phyloP scores from a whole-genome alignment of 257 asterid species.

The Plantago major region DNA sequence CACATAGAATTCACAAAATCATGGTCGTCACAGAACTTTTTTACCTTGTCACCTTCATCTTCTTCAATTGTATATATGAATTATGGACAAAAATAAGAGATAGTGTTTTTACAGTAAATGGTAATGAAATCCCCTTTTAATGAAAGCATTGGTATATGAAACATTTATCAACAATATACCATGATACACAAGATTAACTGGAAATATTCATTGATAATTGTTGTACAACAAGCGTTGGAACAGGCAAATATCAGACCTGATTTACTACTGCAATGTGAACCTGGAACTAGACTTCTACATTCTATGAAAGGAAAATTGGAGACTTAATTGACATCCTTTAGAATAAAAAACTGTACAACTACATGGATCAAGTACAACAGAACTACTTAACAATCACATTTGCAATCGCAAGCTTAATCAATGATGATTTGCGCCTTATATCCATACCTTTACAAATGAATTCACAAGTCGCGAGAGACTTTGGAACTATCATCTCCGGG shows the following conservation, averaged over 20 bases:
- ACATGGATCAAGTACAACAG: constrained; percentile 23
- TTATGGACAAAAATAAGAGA: too few relatives aligned
- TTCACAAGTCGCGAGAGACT: constrained; percentile 1
- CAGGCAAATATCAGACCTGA: constrained; percentile 11
- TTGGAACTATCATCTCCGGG: constrained; percentile 14
- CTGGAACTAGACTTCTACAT: constrained; percentile 28
- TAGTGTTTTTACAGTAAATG: too few relatives aligned
- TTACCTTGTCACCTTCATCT: too few relatives aligned
- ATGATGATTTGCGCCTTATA: constrained; percentile 11
- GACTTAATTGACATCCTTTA: constrained; percentile 16
- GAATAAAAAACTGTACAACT: constrained; percentile 21
- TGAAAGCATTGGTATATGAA: too few relatives aligned
- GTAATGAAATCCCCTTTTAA: too few relatives aligned
- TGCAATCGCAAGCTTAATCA: constrained; percentile 35
- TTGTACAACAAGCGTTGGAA: neutral
- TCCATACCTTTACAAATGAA: constrained; percentile 31
- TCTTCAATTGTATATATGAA: too few relatives aligned
- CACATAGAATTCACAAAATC: too few relatives aligned
- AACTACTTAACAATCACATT: constrained; percentile 40
- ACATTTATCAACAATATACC: too few relatives aligned
- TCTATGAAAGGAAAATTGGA: constrained; percentile 13
- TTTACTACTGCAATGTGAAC: constrained; percentile 19
- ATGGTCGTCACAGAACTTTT: too few relatives aligned
- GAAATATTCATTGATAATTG: constrained; percentile 20
- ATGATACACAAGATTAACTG: constrained; percentile 19